These are phyloP conservation scores for Deinandra increscens DNA, from an alignment of 129 eudicot genomes.

Conservation along the genomic window DNA sequence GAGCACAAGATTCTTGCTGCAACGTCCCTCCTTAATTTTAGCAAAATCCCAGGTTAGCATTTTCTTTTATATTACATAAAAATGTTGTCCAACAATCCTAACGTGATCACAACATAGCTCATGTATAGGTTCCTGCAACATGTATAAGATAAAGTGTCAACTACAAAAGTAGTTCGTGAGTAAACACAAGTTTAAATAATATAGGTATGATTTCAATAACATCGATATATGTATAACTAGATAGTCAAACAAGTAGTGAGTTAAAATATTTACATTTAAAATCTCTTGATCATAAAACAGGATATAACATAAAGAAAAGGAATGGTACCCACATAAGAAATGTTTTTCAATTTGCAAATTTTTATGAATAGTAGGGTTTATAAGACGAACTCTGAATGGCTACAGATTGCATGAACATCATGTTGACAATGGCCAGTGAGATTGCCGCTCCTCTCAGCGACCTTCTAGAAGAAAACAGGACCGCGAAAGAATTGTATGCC, in stretches of 20 bases:
- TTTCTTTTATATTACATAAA: background rate
- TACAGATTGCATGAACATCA: slow-evolving; percentile 55
- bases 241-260: too few species aligned
- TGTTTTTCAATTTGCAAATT: background rate
- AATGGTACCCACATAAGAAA: background rate
- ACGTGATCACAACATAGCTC: too few species aligned
- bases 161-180: too few species aligned
- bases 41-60: slow-evolving; percentile 62
- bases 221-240: too few species aligned
- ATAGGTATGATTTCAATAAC: too few species aligned
- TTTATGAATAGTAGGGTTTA: background rate
- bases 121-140: too few species aligned
- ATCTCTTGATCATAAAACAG: background rate
- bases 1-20: slow-evolving; percentile 76
- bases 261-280: background rate
- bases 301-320: background rate
- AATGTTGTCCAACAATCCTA: too few species aligned
- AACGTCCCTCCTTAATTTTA: slow-evolving; percentile 59
- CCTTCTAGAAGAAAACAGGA: slow-evolving; percentile 63
- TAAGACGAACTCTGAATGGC: slow-evolving; percentile 16
- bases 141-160: too few species aligned
- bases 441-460: slow-evolving; percentile 37
- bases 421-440: slow-evolving; percentile 49
- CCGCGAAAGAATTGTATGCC: slow-evolving; percentile 51
- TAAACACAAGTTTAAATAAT: too few species aligned